These are phyloP conservation scores for Dimocarpus longan DNA, from an alignment of 345 rosid species.

Conservation along the genomic window DNA sequence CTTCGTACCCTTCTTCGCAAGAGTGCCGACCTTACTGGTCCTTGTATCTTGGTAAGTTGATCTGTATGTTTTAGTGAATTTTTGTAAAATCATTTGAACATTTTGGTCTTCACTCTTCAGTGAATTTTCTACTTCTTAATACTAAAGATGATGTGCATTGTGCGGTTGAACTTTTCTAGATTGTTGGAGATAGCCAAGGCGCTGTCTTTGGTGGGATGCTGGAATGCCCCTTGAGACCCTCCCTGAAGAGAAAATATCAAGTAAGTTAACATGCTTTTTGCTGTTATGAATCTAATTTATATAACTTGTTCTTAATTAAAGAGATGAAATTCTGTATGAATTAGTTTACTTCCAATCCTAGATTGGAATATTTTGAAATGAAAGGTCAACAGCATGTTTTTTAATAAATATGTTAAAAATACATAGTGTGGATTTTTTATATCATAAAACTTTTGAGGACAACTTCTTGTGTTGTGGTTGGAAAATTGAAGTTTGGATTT, in stretches of 20 bases:
- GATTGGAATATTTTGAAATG: too few relatives aligned
- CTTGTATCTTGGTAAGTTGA: constrained; percentile 71
- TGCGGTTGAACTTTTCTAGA: constrained; percentile 42
- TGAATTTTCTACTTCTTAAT: constrained; percentile 1
- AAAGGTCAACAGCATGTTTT: too few relatives aligned
- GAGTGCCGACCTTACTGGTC: constrained; percentile 78
- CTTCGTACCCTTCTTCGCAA: constrained; percentile 88
- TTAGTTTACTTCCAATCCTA: too few relatives aligned
- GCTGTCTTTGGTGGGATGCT: constrained; percentile 83
- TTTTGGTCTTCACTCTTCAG: not conserved
- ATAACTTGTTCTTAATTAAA: not conserved
- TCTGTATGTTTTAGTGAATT: not conserved
- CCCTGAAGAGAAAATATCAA: constrained; percentile 92
- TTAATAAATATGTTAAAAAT: too few relatives aligned
- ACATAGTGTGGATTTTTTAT: too few relatives aligned
- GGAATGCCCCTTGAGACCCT: constrained; percentile 78
- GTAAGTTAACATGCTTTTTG: constrained; percentile 31
- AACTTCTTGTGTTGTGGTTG: too few relatives aligned
- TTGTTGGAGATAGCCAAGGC: constrained; percentile 84
- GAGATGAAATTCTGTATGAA: not conserved
- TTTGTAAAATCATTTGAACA: not conserved
- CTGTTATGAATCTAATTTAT: not conserved
- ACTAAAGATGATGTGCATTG: constrained; percentile 10
- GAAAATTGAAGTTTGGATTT: too few relatives aligned
- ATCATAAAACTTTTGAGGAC: too few relatives aligned